Evolutionary conservation across 768 basidiomycete genomes (phyloP), one percentile per base, ranked within the genome.

Genomic region (Trametes gibbosa): DNA sequence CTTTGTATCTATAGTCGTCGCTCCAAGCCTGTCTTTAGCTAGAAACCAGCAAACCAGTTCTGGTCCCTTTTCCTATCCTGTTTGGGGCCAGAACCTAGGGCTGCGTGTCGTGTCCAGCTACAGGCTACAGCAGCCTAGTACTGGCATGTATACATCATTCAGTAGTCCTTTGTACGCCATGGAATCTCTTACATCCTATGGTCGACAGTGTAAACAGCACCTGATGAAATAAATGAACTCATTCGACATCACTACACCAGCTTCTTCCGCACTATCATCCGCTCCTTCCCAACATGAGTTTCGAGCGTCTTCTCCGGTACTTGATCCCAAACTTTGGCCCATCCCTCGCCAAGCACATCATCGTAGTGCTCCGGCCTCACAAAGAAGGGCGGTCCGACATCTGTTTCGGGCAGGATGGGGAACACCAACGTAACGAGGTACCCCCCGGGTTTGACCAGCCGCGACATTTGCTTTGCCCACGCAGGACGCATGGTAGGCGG

Each of bases 321-420:
- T 59, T 78, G 76, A 48, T 85, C 83, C 5, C 81, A 56, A 0
- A 87, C 76, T 64, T 81, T 82, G 56, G 76, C 74, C 77, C 86
- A 86, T 6, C 74, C 72, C 0, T 72, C 71, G 0, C 76, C 75
- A 2, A 90, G 75, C 1, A 77, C 75, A 4, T 79, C 77, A 5
- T 73, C 73, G 52, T 87, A 87, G 50, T 84, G 79, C 40, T 84
- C 81, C 0, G 81, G 78, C 5, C 79, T 72, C 25, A 89, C 79
- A 21, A 77, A 84, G 68, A 77, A 87, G 0, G 89, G 87, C 0
- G 87, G 89, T 0, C 89, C 87, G 0, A 65, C 66, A 2, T 79
- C 77, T 0, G 70, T 62, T 4, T 73, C 67, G 3, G 74, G 72
- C 8, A 54, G 19, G 48, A 86, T 77, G 0, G 89, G 89, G 61